Evolutionary conservation across 768 basidiomycete species (phyloP), one percentile per base, ranked within the genome.

Genomic region (Tulasnella sp.): DNA sequence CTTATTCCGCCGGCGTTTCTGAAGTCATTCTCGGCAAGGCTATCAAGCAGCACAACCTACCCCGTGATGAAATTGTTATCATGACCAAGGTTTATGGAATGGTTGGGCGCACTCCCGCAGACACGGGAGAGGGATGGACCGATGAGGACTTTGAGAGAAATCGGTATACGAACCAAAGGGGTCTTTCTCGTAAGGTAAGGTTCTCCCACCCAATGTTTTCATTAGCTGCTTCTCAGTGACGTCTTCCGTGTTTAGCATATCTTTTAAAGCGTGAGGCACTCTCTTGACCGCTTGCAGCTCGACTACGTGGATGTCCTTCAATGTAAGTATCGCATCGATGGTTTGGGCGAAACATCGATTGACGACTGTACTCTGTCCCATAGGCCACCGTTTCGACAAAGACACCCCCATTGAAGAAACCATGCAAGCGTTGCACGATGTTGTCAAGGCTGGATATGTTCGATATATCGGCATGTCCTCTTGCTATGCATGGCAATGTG

Each of bases 241-340:
- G 34, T 75, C 18, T 56, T 82, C 56, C 56, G 56, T 12, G 8
- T 27, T 2, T 68, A 87, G 90, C 90, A 91, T 82, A 93, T 94
- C 52, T 94, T 95, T 81, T 92, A 91, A 44, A 86, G 90, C 0
- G 84, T 88, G 71, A 82, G 86, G 46, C 84, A 81, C 10, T 84
- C 90, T 71, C 84, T 94, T 80, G 85, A 92, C 83, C 88, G 93
- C 24, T 87, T 95, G 2, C 91, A 93, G 71, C 84, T 93, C 38
- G 93, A 94, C 75, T 93, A 94, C 81, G 87, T 95, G 82, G 94
- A 94, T 82, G 85, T 94, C 1, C 85, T 94, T 10, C 93, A 94
- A 86, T 92, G 75, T 78, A 78, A 84, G 92, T 85, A 86, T 79
- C n/a, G 16, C 36, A 82, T 44, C 52, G 44, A 44, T 62, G 36